Conservation (phyloP, 31 red algal species). For the Endocladia muricata region DNA sequence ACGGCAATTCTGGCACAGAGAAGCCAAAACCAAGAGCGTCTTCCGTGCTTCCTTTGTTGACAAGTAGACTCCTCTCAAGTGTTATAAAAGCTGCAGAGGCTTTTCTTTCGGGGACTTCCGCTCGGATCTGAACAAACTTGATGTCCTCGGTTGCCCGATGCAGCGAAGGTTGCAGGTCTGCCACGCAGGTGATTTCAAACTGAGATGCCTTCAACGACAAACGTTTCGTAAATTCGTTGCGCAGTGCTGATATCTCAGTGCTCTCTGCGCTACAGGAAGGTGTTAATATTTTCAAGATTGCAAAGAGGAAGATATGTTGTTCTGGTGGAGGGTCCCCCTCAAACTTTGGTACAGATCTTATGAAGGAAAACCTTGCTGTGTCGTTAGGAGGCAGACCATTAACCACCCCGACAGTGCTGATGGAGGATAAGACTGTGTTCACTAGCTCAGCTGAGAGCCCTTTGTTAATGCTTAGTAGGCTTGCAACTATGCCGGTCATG, state of each 20-base stretch:
- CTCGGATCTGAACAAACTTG: slow-evolving; percentile 30
- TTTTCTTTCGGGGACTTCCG: slow-evolving; percentile 30
- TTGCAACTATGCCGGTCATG: slow-evolving; percentile 46
- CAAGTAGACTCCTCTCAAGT: slow-evolving; percentile 15
- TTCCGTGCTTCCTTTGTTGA: slow-evolving; percentile 20
- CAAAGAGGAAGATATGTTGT: slow-evolving; percentile 26
- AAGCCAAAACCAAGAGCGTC: slow-evolving; percentile 25
- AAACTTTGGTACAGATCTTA: slow-evolving; percentile 49
- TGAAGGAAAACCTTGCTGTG: slow-evolving; percentile 37
- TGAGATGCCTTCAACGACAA: not conserved
- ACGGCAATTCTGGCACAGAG: slow-evolving; percentile 35
- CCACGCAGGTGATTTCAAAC: not conserved
- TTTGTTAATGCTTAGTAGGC: slow-evolving; percentile 36
- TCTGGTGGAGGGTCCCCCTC: slow-evolving; percentile 8
- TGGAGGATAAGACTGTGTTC: slow-evolving; percentile 35
- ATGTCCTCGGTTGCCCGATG: not conserved
- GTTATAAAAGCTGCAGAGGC: slow-evolving; percentile 32
- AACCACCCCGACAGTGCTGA: slow-evolving; percentile 54
- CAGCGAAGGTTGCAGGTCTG: not conserved
- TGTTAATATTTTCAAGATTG: slow-evolving; percentile 17
- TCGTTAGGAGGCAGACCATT: slow-evolving; percentile 23
- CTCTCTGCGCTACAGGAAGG: not conserved
- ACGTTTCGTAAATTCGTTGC: slow-evolving; percentile 28
- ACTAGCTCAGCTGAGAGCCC: slow-evolving; percentile 10
- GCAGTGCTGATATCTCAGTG: not conserved